A percentile compares a stretch with the other conserved stretches of the same genome.
phyloP scores from a whole-genome alignment of 1,284 basidiomycete species.

The Rugiboletus extremiorientalis region DNA sequence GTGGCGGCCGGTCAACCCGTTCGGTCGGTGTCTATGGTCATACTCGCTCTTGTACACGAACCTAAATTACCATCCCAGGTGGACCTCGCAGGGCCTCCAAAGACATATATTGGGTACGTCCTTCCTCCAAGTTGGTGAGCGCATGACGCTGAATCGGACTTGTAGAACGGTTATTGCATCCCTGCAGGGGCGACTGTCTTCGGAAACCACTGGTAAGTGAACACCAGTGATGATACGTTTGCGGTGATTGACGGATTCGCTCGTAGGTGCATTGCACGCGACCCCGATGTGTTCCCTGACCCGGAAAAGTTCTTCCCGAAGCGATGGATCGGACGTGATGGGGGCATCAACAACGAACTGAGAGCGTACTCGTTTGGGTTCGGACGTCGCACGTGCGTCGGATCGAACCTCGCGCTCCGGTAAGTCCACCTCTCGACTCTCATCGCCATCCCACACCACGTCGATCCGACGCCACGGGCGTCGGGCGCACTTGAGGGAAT shows the following conservation, averaged over 20 bases:
- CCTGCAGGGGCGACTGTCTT: conserved; percentile 58
- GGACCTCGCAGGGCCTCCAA: conserved; percentile 18
- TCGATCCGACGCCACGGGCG: too few species aligned
- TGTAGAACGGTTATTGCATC: conserved; percentile 53
- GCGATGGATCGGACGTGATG: conserved; percentile 55
- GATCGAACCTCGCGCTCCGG: conserved; percentile 52
- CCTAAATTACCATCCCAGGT: conserved; percentile 16
- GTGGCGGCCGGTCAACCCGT: conserved; percentile 31
- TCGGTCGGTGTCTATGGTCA: conserved; percentile 12
- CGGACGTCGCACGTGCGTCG: conserved; percentile 60
- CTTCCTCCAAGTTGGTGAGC: background rate
- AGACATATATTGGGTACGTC: conserved; percentile 22
- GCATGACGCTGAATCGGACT: background rate
- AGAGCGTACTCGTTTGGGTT: conserved; percentile 60
- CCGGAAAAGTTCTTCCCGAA: conserved; percentile 59
- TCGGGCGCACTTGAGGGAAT: too few species aligned
- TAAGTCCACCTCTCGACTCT: background rate
- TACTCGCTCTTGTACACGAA: background rate
- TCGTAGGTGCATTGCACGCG: conserved; percentile 49
- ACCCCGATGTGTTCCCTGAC: conserved; percentile 57
- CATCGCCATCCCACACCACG: too few species aligned
- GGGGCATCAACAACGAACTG: conserved; percentile 48
- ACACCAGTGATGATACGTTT: background rate
- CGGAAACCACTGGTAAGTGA: conserved; percentile 56
- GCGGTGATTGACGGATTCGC: background rate